Percentiles rank a stretch among this genome's conserved stretches.
Conservation (phyloP, 768 basidiomycete species). For the Rhodotorula paludigena region DNA sequence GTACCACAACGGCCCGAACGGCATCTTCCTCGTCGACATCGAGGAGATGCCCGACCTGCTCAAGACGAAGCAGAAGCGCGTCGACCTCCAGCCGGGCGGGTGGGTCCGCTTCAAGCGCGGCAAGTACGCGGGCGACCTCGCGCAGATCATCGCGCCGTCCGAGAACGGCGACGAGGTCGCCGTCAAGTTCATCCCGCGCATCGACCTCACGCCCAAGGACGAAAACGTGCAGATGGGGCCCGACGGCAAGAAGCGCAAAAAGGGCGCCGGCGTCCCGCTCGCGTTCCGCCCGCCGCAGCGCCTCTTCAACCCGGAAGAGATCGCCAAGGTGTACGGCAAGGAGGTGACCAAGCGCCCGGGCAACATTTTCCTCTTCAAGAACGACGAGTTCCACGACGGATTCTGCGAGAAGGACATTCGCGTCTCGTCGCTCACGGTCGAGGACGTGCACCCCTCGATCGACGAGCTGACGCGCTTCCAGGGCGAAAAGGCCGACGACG, state of each 20-base stretch:
- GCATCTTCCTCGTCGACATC: constrained; percentile 80
- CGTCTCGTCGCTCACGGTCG: constrained; percentile 66
- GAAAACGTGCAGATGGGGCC: constrained; percentile 49
- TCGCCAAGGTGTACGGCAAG: constrained; percentile 76
- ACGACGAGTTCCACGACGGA: constrained; percentile 89
- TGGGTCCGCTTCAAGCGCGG: constrained; percentile 96
- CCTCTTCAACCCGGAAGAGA: constrained; percentile 90
- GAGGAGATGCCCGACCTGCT: constrained; percentile 96
- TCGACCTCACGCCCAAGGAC: constrained; percentile 78
- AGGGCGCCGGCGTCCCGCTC: constrained; percentile 53
- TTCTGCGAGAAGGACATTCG: constrained; percentile 96
- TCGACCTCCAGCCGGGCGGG: constrained; percentile 72
- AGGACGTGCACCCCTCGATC: constrained; percentile 88
- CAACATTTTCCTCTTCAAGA: constrained; percentile 70
- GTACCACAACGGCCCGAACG: constrained; percentile 60
- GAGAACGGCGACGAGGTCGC: constrained; percentile 90
- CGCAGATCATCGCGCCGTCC: constrained; percentile 88
- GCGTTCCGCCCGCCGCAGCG: constrained; percentile 72
- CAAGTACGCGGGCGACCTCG: constrained; percentile 88
- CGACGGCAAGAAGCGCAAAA: constrained; percentile 73
- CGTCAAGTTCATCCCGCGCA: constrained; percentile 91
- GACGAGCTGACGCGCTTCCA: constrained; percentile 94
- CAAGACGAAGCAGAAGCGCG: constrained; percentile 90
- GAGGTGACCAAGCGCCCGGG: constrained; percentile 64
- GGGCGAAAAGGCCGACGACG: constrained; percentile 56